Percentiles rank a stretch among this genome's conserved stretches.
Conservation (phyloP, 768 basidiomycete genomes). For the Calvatia gigantea region DNA sequence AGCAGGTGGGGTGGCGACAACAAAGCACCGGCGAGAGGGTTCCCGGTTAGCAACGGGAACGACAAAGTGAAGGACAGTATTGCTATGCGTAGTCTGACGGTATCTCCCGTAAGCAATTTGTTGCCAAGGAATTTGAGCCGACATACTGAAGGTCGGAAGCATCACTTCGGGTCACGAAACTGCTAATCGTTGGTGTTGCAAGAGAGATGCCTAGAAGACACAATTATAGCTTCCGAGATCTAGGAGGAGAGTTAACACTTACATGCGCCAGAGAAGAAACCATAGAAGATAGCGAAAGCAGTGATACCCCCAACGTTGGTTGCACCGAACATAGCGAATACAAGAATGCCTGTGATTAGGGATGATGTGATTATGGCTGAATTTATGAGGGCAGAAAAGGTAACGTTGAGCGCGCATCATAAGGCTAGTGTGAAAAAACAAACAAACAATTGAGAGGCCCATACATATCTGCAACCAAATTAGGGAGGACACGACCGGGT, state of each 20-base stretch:
- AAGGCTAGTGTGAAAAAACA: too few species aligned
- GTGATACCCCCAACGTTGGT: constrained; percentile 36
- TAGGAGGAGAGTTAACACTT: constrained; percentile 15
- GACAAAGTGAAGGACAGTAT: constrained; percentile 40
- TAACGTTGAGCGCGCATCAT: not conserved
- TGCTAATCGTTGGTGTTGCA: constrained; percentile 34
- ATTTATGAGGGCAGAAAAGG: constrained; percentile 1
- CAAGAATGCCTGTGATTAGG: constrained; percentile 37
- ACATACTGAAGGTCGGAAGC: constrained; percentile 44
- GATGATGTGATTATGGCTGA: constrained; percentile 43
- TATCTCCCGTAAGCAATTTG: constrained; percentile 12
- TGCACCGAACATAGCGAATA: constrained; percentile 50
- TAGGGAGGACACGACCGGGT: constrained; percentile 59
- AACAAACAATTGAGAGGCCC: constrained; percentile 47
- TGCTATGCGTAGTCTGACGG: constrained; percentile 32
- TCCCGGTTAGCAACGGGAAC: constrained; percentile 45
- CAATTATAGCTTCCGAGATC: not conserved
- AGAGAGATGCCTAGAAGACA: constrained; percentile 34
- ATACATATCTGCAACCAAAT: constrained; percentile 45
- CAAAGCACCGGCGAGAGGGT: constrained; percentile 50
- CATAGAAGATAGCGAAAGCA: constrained; percentile 46
- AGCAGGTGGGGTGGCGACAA: constrained; percentile 32
- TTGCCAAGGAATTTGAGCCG: not conserved
- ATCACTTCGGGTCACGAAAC: constrained; percentile 35
- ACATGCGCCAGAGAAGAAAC: constrained; percentile 56